These are phyloP conservation scores for Capronia epimyces DNA, from an alignment of 2,329 filamentous ascomycete species.

Conservation along the genomic window DNA sequence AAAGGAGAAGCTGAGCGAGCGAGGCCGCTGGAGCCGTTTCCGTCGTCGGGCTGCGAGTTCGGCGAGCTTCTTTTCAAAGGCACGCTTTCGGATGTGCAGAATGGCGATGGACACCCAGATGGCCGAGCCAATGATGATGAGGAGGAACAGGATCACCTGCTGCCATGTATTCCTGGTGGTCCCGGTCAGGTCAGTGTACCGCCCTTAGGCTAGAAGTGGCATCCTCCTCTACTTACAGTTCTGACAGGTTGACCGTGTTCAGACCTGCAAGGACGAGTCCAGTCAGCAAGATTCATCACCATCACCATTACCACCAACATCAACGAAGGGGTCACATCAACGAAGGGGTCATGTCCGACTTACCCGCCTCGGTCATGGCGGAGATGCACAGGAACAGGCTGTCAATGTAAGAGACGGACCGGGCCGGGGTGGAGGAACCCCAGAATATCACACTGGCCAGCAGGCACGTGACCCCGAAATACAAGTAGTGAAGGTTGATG, in stretches of 20 bases:
- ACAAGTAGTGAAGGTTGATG: constrained; percentile 44
- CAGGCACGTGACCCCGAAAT: constrained; percentile 42
- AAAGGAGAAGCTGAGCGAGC: constrained; percentile 11
- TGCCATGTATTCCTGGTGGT: constrained; percentile 41
- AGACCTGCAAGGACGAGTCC: constrained; percentile 26
- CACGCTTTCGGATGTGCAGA: constrained; percentile 38
- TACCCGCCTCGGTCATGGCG: constrained; percentile 46
- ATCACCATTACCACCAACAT: too few relatives aligned
- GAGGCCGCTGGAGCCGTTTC: constrained; percentile 9
- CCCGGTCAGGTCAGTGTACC: neutral
- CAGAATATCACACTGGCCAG: constrained; percentile 45
- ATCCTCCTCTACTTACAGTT: constrained; percentile 27
- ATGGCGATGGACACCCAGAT: constrained; percentile 45
- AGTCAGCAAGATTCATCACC: neutral
- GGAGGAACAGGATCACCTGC: constrained; percentile 43
- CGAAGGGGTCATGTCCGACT: neutral
- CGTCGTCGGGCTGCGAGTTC: constrained; percentile 19
- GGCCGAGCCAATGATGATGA: constrained; percentile 45
- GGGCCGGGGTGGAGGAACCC: constrained; percentile 41
- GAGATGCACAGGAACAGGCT: constrained; percentile 44
- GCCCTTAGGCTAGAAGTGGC: neutral
- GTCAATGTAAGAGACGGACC: constrained; percentile 43
- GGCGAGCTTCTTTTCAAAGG: constrained; percentile 30
- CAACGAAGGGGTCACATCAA: too few relatives aligned
- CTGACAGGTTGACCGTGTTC: constrained; percentile 46